Percentiles rank a stretch among this genome's conserved stretches.
phyloP scores from a whole-genome alignment of 2,329 filamentous ascomycete genomes.

The Leptographium procerum region DNA sequence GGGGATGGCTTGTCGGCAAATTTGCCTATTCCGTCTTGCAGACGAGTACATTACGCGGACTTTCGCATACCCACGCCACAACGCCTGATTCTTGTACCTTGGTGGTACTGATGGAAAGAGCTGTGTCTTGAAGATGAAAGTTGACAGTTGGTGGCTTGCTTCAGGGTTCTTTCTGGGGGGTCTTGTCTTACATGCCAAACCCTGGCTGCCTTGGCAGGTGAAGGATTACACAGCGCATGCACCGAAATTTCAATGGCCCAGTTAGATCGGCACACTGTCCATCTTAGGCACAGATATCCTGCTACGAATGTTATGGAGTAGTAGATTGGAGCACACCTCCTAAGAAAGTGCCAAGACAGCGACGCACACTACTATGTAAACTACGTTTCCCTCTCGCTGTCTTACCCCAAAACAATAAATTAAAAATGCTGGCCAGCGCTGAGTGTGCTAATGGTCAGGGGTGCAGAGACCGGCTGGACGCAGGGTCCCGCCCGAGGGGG shows the following conservation, averaged over 20 bases:
- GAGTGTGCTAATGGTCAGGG: neutral
- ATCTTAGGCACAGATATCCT: neutral
- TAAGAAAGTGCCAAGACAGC: neutral
- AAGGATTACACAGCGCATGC: neutral
- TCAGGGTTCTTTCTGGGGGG: neutral
- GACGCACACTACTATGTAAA: neutral
- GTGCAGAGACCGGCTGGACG: neutral
- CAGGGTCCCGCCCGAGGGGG: too few relatives aligned
- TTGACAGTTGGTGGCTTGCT: too few relatives aligned
- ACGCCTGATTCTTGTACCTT: neutral
- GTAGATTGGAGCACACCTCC: neutral
- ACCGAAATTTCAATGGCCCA: neutral
- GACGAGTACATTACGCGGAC: neutral
- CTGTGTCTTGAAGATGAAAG: too few relatives aligned
- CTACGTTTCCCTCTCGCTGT: neutral
- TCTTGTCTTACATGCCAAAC: neutral
- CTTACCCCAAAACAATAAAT: neutral
- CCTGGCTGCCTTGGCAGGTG: neutral
- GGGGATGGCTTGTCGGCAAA: neutral
- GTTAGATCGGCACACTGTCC: neutral
- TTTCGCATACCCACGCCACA: neutral
- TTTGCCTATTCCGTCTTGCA: neutral
- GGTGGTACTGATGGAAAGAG: too few relatives aligned
- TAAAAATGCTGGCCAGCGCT: neutral
- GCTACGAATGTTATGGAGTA: neutral